Conservation (phyloP, 2,329 filamentous ascomycete species). For the Calonectria hawksworthii region DNA sequence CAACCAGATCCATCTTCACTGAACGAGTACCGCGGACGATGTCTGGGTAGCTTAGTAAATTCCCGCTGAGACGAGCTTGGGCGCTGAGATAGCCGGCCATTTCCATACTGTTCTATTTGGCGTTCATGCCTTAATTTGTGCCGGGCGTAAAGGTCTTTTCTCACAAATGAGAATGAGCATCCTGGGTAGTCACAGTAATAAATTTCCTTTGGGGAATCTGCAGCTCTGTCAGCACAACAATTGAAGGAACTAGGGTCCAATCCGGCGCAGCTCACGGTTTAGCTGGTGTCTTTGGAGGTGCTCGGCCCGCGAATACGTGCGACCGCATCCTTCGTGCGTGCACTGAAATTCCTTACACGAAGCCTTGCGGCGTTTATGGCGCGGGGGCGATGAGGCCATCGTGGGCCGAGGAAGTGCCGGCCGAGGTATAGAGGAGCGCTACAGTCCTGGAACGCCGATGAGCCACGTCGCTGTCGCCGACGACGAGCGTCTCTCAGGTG, state of each 20-base stretch:
- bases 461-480: slow-evolving; percentile 1
- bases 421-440: neutral
- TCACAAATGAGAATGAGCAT: slow-evolving; percentile 47
- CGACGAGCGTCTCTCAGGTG: neutral
- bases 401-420: slow-evolving; percentile 18
- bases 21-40: slow-evolving; percentile 42
- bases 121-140: slow-evolving; percentile 46
- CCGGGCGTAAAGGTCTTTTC: slow-evolving; percentile 46
- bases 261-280: slow-evolving; percentile 37
- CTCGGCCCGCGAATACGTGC: slow-evolving; percentile 46
- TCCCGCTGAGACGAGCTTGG: slow-evolving; percentile 40
- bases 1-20: slow-evolving; percentile 46
- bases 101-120: slow-evolving; percentile 45
- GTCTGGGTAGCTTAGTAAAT: slow-evolving; percentile 38
- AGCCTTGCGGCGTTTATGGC: slow-evolving; percentile 49
- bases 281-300: slow-evolving; percentile 47
- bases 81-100: slow-evolving; percentile 43
- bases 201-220: slow-evolving; percentile 48
- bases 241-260: neutral
- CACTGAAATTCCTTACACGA: slow-evolving; percentile 49
- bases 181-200: slow-evolving; percentile 48
- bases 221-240: slow-evolving; percentile 30
- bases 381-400: slow-evolving; percentile 47
- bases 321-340: slow-evolving; percentile 47
- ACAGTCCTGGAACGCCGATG: neutral